A percentile compares a stretch with the other conserved stretches of the same genome.
These are phyloP conservation scores for Spergularia bocconei DNA, from an alignment of 148 eudicot species.

Conservation along the genomic window DNA sequence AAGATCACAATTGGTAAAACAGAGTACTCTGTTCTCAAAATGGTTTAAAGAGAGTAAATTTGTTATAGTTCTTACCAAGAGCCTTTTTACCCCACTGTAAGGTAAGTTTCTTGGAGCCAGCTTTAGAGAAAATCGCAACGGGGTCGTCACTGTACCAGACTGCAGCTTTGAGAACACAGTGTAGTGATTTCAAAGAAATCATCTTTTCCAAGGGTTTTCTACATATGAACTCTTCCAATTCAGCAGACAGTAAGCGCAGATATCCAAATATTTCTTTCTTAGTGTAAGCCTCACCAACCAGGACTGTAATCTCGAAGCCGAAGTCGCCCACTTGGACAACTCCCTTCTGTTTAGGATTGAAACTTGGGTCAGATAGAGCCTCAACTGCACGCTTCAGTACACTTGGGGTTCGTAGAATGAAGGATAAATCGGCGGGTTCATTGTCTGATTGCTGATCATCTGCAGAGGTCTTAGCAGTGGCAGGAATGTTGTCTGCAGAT, in stretches of 20 bases:
- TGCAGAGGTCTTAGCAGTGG: too few species aligned
- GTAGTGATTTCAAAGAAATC: neutral
- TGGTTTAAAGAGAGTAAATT: neutral
- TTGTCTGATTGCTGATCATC: neutral
- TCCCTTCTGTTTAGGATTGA: neutral
- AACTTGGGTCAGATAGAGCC: neutral
- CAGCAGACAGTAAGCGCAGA: neutral
- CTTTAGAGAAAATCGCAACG: neutral
- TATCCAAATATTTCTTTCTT: neutral
- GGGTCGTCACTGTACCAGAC: neutral
- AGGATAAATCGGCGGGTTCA: neutral
- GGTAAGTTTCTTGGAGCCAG: neutral
- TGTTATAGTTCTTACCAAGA: neutral
- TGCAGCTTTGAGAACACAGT: neutral
- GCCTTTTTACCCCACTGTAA: neutral
- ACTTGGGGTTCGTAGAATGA: neutral
- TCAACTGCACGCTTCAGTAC: neutral
- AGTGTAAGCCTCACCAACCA: neutral
- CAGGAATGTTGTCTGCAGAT: too few species aligned
- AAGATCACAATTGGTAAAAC: neutral
- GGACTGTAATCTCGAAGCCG: slow-evolving; percentile 6
- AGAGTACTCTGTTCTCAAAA: neutral
- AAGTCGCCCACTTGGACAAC: slow-evolving; percentile 3
- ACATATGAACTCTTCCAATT: neutral
- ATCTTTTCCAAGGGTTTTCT: neutral